phyloP scores from a whole-genome alignment of 257 asterid genomes.

The Jacaranda mimosifolia region DNA sequence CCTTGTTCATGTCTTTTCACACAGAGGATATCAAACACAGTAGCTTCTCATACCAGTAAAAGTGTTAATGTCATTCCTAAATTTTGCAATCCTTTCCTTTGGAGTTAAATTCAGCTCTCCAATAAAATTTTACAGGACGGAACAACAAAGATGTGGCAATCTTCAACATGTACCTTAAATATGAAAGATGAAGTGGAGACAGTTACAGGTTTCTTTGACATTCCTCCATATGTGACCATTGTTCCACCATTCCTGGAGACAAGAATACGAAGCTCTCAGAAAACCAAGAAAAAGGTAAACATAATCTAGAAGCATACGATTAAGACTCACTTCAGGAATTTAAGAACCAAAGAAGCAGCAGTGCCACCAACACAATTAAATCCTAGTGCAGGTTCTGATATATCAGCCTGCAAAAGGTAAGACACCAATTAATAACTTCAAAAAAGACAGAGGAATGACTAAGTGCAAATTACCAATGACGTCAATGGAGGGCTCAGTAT shows the following conservation, averaged over 20 bases:
- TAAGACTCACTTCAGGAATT: conserved; percentile 75
- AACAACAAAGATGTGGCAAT: neutral
- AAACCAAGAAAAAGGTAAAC: neutral
- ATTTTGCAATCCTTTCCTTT: neutral
- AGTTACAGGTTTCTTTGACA: conserved; percentile 93
- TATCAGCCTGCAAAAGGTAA: conserved; percentile 57
- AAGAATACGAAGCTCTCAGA: conserved; percentile 28
- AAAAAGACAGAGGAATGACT: conserved; percentile 21
- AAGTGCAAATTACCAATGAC: conserved; percentile 20
- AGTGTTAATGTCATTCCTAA: neutral
- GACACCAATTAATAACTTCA: conserved; percentile 15
- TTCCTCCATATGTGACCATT: conserved; percentile 99
- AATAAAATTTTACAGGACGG: conserved; percentile 12
- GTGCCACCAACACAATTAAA: conserved; percentile 97
- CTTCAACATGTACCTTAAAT: conserved; percentile 68
- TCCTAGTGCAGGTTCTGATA: conserved; percentile 87
- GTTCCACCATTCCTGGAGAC: conserved; percentile 84
- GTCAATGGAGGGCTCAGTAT: conserved; percentile 11
- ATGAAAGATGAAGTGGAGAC: conserved; percentile 86
- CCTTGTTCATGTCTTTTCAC: too few relatives aligned
- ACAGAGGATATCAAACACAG: neutral
- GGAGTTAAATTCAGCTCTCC: neutral
- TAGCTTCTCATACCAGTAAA: neutral
- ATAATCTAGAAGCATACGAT: conserved; percentile 14
- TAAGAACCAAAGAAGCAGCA: conserved; percentile 88